phyloP scores from a whole-genome alignment of 345 rosid species.

The Eucalyptus urophylla region DNA sequence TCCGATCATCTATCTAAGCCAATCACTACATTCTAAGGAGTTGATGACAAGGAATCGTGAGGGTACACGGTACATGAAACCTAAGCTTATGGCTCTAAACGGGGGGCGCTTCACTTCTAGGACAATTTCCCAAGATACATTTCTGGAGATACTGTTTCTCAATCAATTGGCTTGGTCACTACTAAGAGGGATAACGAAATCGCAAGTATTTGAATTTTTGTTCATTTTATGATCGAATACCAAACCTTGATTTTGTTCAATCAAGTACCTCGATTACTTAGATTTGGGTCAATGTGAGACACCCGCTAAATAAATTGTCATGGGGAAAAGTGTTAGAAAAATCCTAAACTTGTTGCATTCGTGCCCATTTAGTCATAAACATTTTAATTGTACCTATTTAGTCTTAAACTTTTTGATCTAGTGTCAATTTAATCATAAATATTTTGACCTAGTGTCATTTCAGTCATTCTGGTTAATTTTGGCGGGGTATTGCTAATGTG shows the following conservation, averaged over 20 bases:
- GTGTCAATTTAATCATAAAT: too few species aligned
- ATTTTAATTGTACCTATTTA: too few species aligned
- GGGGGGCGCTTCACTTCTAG: neutral
- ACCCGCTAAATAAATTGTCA: neutral
- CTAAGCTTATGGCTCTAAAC: neutral
- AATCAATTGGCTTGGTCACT: neutral
- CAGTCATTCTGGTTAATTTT: fast-evolving
- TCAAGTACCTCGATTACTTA: neutral
- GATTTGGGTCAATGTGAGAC: neutral
- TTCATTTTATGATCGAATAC: neutral
- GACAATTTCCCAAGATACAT: neutral
- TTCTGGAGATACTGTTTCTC: neutral
- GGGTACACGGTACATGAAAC: neutral
- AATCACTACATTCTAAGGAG: neutral
- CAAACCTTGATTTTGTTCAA: neutral
- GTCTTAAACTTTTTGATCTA: too few species aligned
- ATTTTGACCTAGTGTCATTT: too few species aligned
- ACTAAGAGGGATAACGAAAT: neutral
- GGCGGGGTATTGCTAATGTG: too few species aligned
- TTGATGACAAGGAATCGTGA: neutral
- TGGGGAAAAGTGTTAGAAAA: too few species aligned
- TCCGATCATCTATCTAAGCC: neutral
- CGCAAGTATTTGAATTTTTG: neutral
- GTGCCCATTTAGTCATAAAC: too few species aligned
- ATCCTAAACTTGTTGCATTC: too few species aligned